Evolutionary conservation across 345 rosid genomes (phyloP).

Genomic region (Turritis glabra): DNA sequence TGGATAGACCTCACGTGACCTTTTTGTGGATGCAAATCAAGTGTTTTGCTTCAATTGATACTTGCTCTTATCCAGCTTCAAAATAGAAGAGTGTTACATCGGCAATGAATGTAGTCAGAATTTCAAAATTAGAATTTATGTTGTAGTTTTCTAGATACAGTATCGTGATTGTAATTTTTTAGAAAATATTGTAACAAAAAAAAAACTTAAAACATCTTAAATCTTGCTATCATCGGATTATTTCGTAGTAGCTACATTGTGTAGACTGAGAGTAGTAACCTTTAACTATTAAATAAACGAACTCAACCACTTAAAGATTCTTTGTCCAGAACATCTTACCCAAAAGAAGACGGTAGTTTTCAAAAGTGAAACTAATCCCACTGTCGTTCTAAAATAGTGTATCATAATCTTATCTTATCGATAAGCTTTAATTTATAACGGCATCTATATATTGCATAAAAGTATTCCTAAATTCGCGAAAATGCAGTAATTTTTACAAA

Average conservation of each 20-base stretch:
- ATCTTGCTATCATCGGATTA: no score
- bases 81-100: neutral
- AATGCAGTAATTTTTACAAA: neutral
- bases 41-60: neutral
- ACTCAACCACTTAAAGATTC: slow-evolving; percentile 30
- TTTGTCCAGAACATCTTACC: slow-evolving; percentile 26
- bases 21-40: slow-evolving; percentile 29
- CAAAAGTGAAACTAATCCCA: slow-evolving; percentile 17
- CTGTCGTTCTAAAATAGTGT: neutral
- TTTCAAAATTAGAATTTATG: neutral
- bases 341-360: slow-evolving; percentile 7
- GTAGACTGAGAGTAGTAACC: neutral
- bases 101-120: neutral
- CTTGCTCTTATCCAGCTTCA: slow-evolving; percentile 25
- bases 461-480: neutral
- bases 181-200: neutral
- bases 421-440: no score
- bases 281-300: neutral
- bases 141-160: neutral
- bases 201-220: no score
- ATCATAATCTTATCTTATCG: no score
- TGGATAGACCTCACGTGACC: slow-evolving; percentile 34
- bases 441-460: no score
- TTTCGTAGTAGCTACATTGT: slow-evolving; percentile 7
- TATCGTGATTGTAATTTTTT: neutral